phyloP scores from a whole-genome alignment of 2,329 filamentous ascomycete genomes.

The Talaromyces atroroseus region DNA sequence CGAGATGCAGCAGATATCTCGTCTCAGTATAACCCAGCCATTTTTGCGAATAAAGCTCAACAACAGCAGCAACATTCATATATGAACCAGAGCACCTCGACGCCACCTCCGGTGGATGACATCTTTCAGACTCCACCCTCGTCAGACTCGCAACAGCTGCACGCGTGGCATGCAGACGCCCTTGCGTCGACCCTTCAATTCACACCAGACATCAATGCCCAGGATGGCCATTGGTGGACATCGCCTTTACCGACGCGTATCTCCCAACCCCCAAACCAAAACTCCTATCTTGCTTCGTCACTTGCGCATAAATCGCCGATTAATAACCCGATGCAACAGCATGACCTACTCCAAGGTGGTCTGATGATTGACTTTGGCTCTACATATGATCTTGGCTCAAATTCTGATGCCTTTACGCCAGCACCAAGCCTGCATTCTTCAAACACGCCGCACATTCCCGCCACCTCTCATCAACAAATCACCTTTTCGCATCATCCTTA shows the following conservation, averaged over 20 bases:
- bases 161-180: slow-evolving; percentile 38
- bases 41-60: slow-evolving; percentile 29
- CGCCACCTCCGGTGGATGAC: slow-evolving; percentile 33
- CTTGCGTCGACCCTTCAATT: slow-evolving; percentile 34
- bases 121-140: slow-evolving; percentile 36
- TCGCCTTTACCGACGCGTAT: slow-evolving; percentile 29
- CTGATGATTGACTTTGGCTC: slow-evolving; percentile 37
- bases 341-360: slow-evolving; percentile 33
- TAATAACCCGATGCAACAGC: slow-evolving; percentile 26
- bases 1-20: slow-evolving; percentile 33
- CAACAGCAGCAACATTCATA: slow-evolving; percentile 28
- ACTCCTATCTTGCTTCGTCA: slow-evolving; percentile 32
- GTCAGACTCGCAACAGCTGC: slow-evolving; percentile 33
- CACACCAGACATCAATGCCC: slow-evolving; percentile 33
- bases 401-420: slow-evolving; percentile 24
- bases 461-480: slow-evolving; percentile 4
- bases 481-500: slow-evolving; percentile 12
- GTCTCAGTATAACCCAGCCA: slow-evolving; percentile 27
- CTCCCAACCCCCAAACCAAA: slow-evolving; percentile 31
- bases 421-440: slow-evolving; percentile 19
- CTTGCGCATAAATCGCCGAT: slow-evolving; percentile 24
- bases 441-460: slow-evolving; percentile 14
- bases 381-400: slow-evolving; percentile 29
- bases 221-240: slow-evolving; percentile 40
- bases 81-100: slow-evolving; percentile 27